Evolutionary conservation across 2,329 filamentous ascomycete species (phyloP).

Genomic region (Aquanectria penicillioides): DNA sequence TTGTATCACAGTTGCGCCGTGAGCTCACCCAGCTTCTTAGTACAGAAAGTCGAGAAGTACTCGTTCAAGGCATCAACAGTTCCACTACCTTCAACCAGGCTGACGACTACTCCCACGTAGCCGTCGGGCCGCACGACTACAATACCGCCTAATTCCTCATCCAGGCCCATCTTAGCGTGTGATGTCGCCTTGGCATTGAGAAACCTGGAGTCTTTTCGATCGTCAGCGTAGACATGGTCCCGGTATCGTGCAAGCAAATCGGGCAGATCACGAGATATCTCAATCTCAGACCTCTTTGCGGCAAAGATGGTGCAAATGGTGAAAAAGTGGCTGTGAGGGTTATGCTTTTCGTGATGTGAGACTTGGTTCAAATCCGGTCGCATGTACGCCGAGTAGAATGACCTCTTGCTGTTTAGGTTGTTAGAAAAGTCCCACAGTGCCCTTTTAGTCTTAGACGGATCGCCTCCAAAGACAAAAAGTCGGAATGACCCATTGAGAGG

Average conservation of each 20-base stretch:
- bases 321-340: constrained; percentile 86
- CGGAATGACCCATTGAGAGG: constrained; percentile 90
- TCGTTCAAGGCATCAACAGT: constrained; percentile 85
- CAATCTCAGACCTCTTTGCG: constrained; percentile 72
- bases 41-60: constrained; percentile 81
- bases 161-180: constrained; percentile 87
- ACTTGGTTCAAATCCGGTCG: constrained; percentile 70
- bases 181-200: constrained; percentile 77
- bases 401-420: constrained; percentile 71
- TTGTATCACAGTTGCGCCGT: constrained; percentile 39
- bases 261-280: constrained; percentile 78
- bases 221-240: constrained; percentile 87
- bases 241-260: constrained; percentile 77
- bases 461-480: constrained; percentile 86
- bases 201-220: constrained; percentile 77
- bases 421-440: constrained; percentile 77
- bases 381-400: constrained; percentile 77
- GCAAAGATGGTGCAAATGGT: constrained; percentile 82
- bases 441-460: constrained; percentile 63
- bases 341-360: constrained; percentile 82
- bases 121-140: constrained; percentile 89
- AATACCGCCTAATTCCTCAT: constrained; percentile 77
- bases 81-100: constrained; percentile 77
- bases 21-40: constrained; percentile 62
- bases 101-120: constrained; percentile 82